Evolutionary conservation across 2,329 filamentous ascomycete genomes (phyloP).

Genomic region (Drechmeria coniospora): DNA sequence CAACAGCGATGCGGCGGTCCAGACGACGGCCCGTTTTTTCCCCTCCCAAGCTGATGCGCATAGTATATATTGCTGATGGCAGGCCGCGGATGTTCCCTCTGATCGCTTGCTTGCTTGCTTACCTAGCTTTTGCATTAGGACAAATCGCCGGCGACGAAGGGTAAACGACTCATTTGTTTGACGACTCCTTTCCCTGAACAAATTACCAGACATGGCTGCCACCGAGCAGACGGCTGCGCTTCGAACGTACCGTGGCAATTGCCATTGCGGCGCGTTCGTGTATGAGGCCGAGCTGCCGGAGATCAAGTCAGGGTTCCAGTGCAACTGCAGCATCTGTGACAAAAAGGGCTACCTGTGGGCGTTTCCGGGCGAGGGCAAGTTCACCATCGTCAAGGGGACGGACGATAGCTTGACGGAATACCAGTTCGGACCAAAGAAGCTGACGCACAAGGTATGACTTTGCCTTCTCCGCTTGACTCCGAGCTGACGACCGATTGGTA

Average conservation of each 20-base stretch:
- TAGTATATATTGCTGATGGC: too few relatives aligned
- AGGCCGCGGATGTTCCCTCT: too few relatives aligned
- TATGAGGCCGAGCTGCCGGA: slow-evolving; percentile 38
- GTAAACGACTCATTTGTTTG: too few relatives aligned
- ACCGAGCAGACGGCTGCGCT: slow-evolving; percentile 3
- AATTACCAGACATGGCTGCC: slow-evolving; percentile 1
- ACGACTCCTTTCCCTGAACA: too few relatives aligned
- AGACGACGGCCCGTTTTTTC: too few relatives aligned
- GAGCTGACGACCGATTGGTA: not conserved
- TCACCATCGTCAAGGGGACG: slow-evolving; percentile 32
- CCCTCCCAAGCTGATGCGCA: too few relatives aligned
- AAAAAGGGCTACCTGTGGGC: slow-evolving; percentile 30
- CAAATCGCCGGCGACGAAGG: too few relatives aligned
- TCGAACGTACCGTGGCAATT: slow-evolving; percentile 38
- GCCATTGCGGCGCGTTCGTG: slow-evolving; percentile 39
- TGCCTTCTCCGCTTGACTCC: too few relatives aligned
- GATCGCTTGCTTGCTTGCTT: too few relatives aligned
- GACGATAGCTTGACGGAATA: slow-evolving; percentile 26
- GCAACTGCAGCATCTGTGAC: slow-evolving; percentile 53
- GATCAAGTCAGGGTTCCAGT: slow-evolving; percentile 37
- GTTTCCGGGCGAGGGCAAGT: slow-evolving; percentile 14
- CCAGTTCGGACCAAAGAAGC: slow-evolving; percentile 21
- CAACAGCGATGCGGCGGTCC: too few relatives aligned
- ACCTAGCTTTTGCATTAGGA: too few relatives aligned
- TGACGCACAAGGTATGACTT: slow-evolving; percentile 24